These are phyloP conservation scores for Leishmania arabica DNA, from an alignment of 208 protist genomes.

Conservation along the genomic window DNA sequence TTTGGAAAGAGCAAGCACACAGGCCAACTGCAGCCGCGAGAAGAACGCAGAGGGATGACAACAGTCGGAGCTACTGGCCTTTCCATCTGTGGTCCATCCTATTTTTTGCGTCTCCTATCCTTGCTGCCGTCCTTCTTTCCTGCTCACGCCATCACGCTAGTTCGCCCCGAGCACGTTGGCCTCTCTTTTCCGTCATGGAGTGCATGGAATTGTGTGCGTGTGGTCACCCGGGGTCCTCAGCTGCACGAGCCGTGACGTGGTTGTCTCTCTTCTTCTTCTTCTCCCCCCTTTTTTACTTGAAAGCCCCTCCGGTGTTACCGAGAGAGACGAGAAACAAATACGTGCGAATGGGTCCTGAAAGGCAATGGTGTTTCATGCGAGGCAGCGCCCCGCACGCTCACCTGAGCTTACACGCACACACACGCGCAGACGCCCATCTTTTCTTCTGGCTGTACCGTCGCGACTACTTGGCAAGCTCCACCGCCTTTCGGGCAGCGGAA, in stretches of 20 bases:
- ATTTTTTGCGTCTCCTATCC: not conserved
- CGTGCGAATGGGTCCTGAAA: not conserved
- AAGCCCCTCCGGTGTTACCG: not conserved
- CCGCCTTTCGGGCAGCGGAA: constrained; percentile 76
- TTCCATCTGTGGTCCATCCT: not conserved
- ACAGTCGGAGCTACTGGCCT: not conserved
- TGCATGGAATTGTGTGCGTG: not conserved
- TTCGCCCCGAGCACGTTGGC: not conserved
- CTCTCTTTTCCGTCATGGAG: not conserved
- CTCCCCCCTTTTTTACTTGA: not conserved
- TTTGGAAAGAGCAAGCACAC: not conserved
- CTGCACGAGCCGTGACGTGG: not conserved
- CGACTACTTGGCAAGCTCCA: constrained; percentile 49
- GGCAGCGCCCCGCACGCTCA: not conserved
- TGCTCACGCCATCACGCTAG: not conserved
- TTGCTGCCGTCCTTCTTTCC: not conserved
- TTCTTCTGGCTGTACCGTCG: not conserved
- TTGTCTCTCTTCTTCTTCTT: not conserved
- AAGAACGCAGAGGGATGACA: not conserved
- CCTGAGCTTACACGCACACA: not conserved
- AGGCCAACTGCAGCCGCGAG: not conserved
- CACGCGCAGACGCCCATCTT: not conserved
- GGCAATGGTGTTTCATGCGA: not conserved
- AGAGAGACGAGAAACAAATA: not conserved
- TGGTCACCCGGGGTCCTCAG: no score